These are phyloP conservation scores for Pascua guehoae DNA, from an alignment of 1,284 basidiomycete genomes.

Conservation along the genomic window DNA sequence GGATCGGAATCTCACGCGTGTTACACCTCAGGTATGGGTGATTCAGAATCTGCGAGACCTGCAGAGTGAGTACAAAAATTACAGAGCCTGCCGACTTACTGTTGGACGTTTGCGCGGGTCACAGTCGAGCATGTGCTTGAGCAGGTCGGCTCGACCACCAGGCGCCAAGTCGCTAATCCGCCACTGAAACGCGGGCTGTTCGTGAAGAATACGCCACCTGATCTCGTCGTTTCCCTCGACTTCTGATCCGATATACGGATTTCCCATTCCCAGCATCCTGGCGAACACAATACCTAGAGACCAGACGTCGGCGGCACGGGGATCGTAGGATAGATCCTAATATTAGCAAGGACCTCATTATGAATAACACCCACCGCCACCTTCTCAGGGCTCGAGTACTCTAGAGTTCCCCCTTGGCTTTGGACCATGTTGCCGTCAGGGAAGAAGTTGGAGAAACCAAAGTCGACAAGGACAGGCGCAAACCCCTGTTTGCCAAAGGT, in stretches of 20 bases:
- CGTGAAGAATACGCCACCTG: conserved; percentile 26
- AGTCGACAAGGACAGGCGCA: conserved; percentile 38
- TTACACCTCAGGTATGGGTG: conserved; percentile 33
- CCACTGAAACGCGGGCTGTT: conserved; percentile 22
- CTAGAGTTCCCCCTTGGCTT: conserved; percentile 43
- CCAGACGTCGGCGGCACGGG: conserved; percentile 45
- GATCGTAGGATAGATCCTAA: conserved; percentile 35
- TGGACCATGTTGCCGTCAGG: conserved; percentile 24
- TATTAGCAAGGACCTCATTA: neutral
- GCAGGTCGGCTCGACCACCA: conserved; percentile 20
- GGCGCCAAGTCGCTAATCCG: conserved; percentile 3
- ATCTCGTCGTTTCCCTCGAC: conserved; percentile 22
- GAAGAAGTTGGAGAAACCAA: conserved; percentile 45
- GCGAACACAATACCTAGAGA: conserved; percentile 41
- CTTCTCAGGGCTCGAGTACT: conserved; percentile 48
- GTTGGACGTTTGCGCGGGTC: conserved; percentile 32
- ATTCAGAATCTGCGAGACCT: conserved; percentile 38
- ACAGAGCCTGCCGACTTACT: conserved; percentile 23
- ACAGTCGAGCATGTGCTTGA: conserved; percentile 36
- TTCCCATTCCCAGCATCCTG: conserved; percentile 34
- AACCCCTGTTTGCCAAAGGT: conserved; percentile 7
- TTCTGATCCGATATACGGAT: conserved; percentile 31
- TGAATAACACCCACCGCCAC: conserved; percentile 24
- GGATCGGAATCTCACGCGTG: conserved; percentile 8
- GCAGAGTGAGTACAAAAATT: neutral